These are phyloP conservation scores for Mollisia scopiformis DNA, from an alignment of 2,329 filamentous ascomycete species.

Conservation along the genomic window DNA sequence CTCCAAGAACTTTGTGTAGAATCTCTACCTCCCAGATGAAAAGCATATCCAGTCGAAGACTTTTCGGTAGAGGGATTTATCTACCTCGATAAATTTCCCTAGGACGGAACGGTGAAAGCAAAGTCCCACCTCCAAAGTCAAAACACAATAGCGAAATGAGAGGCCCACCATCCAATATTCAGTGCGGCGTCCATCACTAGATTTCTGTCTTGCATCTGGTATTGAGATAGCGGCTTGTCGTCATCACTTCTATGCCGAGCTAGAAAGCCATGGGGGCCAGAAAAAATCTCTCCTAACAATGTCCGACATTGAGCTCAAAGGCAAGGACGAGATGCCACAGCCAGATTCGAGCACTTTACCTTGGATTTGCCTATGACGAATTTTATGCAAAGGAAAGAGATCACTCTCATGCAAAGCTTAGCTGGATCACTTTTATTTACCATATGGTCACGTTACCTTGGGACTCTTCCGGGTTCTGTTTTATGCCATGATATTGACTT, in stretches of 20 bases:
- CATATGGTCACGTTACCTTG: too few relatives aligned
- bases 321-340: conserved; percentile 5
- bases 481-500: too few relatives aligned
- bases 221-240: conserved; percentile 42
- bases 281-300: conserved; percentile 36
- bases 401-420: too few relatives aligned
- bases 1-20: too few relatives aligned
- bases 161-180: conserved; percentile 25
- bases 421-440: too few relatives aligned
- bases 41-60: conserved; percentile 34
- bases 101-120: conserved; percentile 31
- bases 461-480: too few relatives aligned
- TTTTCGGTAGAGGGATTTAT: conserved; percentile 43
- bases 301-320: conserved; percentile 33
- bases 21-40: too few relatives aligned
- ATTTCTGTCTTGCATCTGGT: conserved; percentile 41
- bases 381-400: too few relatives aligned
- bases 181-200: conserved; percentile 34
- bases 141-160: not conserved
- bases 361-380: too few relatives aligned
- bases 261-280: conserved; percentile 37
- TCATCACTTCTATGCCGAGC: conserved; percentile 41
- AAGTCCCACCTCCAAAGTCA: conserved; percentile 11
- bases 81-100: conserved; percentile 34
- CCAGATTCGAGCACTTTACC: conserved; percentile 24